phyloP scores from a whole-genome alignment of 2,329 filamentous ascomycete species.

The Arachnomyces sp. region DNA sequence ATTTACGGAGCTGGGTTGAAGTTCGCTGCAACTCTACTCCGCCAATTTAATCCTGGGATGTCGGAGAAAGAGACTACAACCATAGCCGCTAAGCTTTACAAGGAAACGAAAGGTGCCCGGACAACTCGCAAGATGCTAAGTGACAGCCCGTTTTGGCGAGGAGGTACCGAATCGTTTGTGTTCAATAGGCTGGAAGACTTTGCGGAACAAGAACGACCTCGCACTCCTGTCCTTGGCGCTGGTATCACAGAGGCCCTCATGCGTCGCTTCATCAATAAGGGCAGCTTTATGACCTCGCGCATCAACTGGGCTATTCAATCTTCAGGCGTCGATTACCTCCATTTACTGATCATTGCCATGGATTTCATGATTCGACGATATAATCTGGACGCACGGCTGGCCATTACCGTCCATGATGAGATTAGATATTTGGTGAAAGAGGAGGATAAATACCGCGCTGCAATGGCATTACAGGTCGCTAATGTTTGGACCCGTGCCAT shows the following conservation, averaged over 20 bases:
- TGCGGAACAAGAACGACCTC: conserved; percentile 82
- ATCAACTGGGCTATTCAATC: conserved; percentile 99
- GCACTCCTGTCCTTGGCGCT: conserved; percentile 85
- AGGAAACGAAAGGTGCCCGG: conserved; percentile 81
- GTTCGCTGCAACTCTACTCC: conserved; percentile 79
- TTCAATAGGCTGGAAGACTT: conserved; percentile 99
- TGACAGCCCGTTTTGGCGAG: conserved; percentile 80
- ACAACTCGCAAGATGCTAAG: conserved; percentile 64
- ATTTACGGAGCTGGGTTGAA: conserved; percentile 97
- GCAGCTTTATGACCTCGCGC: conserved; percentile 86
- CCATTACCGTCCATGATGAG: conserved; percentile 95
- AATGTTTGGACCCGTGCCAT: conserved; percentile 97
- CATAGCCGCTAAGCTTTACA: conserved; percentile 73
- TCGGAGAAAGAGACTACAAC: conserved; percentile 68
- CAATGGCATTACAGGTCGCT: conserved; percentile 85
- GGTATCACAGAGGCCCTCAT: conserved; percentile 95
- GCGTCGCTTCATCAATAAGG: conserved; percentile 76
- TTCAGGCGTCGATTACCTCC: conserved; percentile 92
- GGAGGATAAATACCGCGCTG: conserved; percentile 76
- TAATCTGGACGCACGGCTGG: conserved; percentile 73
- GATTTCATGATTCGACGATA: conserved; percentile 82
- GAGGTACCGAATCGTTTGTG: conserved; percentile 92
- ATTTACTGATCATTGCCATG: conserved; percentile 88
- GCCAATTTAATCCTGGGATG: conserved; percentile 84
- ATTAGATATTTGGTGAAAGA: conserved; percentile 86